Evolutionary conservation across 306 rosid species (phyloP).

Genomic region (Spatholobus suberectus): DNA sequence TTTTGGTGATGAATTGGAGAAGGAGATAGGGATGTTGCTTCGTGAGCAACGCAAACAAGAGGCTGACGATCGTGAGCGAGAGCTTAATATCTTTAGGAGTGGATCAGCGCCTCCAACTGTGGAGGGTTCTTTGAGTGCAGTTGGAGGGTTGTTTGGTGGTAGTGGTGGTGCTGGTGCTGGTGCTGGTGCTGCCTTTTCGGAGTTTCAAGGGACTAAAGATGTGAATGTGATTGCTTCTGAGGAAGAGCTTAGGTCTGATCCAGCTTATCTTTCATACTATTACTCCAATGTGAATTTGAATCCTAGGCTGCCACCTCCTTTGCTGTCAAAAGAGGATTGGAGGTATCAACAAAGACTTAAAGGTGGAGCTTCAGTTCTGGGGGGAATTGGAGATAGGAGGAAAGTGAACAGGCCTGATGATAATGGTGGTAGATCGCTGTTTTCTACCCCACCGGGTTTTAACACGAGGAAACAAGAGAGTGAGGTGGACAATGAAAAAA

Average conservation of each 20-base stretch:
- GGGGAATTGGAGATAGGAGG: conserved; percentile 93
- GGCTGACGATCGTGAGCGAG: conserved; percentile 73
- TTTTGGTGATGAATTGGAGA: conserved; percentile 87
- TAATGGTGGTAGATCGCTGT: conserved; percentile 61
- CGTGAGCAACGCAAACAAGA: conserved; percentile 83
- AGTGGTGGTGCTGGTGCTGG: background rate
- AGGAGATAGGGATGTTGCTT: conserved; percentile 85
- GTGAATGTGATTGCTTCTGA: conserved; percentile 76
- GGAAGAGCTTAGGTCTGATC: conserved; percentile 95
- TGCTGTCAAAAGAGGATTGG: conserved; percentile 92
- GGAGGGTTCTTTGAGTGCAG: conserved; percentile 85
- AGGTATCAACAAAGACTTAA: conserved; percentile 76
- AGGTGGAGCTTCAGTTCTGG: conserved; percentile 69
- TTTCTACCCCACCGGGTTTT: conserved; percentile 81
- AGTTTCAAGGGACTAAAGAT: conserved; percentile 58
- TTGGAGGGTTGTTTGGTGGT: conserved; percentile 73
- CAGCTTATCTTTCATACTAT: conserved; percentile 78
- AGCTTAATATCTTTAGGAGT: conserved; percentile 79
- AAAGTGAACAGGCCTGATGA: conserved; percentile 64
- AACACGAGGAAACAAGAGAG: conserved; percentile 63
- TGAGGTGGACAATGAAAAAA: conserved; percentile 59
- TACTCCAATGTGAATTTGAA: conserved; percentile 85
- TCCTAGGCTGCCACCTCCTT: conserved; percentile 89
- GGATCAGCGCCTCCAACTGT: conserved; percentile 96
- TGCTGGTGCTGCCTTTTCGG: conserved; percentile 30